Base-by-base conservation (phyloP, 2,329 filamentous ascomycete species). In the Fusarium tupiense region DNA sequence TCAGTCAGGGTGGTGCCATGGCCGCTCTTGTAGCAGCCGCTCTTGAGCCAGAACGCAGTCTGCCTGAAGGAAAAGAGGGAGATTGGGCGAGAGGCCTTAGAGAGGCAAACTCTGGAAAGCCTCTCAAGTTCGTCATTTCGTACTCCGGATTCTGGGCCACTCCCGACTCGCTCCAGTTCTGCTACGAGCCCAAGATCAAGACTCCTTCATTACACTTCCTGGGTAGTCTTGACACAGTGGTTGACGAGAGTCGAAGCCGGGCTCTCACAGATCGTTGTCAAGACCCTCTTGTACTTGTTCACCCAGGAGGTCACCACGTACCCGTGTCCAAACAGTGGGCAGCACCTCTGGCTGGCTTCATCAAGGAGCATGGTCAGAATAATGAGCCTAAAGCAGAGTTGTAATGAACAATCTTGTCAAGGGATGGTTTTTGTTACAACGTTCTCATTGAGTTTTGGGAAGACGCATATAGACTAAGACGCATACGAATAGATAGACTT, bases 261-360 rank as follows among this genome's bases (percentile, higher is more conserved):
- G 88, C 86, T 29, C 83, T 98, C 66, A 87, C 93, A 6, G 91
- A 94, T 31, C 86, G 85, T 67, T 95, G 89, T 81, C 87, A 81
- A 72, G 86, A 86, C 73, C 85, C 87, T 0, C 52, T 86, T 79
- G 86, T 90, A 73, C 80, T 90, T 76, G 88, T 92, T 77, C 94
- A 97, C 82, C 95, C 96, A 3, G 96, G 96, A 13, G 95, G 95
- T 0, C 96, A 98, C 82, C 95, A 97, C 79, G 89, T 98, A 78
- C 96, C 96, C 0, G 91, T 94, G 68, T 90, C 92, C 75, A 94
- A 93, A 84, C 92, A 95, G 75, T 96, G 93, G 88, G 90, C 92
- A 26, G 91, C 92, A 86, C 92, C 92, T 38, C 83, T 97, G 73
- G 91, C 92, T 9, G 90, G 88, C 2, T 97, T 95, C 80, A 90